These are phyloP conservation scores for Earliella scabrosa DNA, from an alignment of 1,284 basidiomycete species.

Conservation along the genomic window DNA sequence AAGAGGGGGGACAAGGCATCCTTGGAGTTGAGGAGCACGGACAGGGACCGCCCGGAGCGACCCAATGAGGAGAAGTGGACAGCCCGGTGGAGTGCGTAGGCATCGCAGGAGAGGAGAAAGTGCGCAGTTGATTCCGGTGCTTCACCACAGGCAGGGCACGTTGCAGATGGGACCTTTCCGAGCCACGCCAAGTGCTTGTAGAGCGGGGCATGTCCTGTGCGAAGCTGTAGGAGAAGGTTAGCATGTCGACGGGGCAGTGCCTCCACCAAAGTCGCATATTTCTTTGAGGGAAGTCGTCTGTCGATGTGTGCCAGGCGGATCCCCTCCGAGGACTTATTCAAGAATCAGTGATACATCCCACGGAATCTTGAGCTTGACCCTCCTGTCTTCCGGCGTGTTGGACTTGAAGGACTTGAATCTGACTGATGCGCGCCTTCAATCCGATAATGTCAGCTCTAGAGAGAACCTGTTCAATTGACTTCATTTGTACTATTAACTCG, in stretches of 20 bases:
- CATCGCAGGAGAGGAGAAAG: background rate
- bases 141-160: conserved; percentile 29
- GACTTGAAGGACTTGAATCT: no score
- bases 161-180: conserved; percentile 11
- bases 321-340: no score
- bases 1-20: background rate
- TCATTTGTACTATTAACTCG: no score
- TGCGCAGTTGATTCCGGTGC: conserved; percentile 29
- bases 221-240: conserved; percentile 33
- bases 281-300: no score
- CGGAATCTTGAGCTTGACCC: no score
- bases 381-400: no score
- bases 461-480: no score
- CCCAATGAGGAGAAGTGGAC: background rate
- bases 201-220: conserved; percentile 33
- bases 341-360: no score
- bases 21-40: background rate
- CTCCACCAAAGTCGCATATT: background rate
- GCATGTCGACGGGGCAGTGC: conserved; percentile 16
- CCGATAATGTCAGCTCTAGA: no score
- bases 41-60: background rate
- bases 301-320: no score
- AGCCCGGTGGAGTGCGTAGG: background rate
- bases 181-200: conserved; percentile 31
- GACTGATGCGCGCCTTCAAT: no score